phyloP scores from a whole-genome alignment of 148 eudicot genomes.

The Rhododendron williamsianum region DNA sequence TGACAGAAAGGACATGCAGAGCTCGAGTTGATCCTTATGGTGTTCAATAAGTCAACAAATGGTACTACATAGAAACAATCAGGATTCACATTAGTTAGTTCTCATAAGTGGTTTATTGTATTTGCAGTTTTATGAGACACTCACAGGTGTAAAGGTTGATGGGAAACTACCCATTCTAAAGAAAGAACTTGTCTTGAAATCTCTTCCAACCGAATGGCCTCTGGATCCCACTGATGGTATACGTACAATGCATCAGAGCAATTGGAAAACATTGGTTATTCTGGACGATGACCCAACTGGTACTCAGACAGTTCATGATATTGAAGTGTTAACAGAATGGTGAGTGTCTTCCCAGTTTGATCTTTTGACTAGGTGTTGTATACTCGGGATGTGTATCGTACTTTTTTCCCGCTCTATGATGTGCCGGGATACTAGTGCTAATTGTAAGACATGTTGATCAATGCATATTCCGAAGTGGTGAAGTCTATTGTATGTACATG shows the following conservation, averaged over 20 bases:
- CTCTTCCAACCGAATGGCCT: constrained; percentile 89
- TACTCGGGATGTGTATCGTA: neutral
- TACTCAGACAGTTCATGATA: constrained; percentile 96
- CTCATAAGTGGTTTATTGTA: neutral
- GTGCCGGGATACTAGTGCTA: neutral
- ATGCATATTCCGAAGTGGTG: neutral
- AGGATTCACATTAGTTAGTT: neutral
- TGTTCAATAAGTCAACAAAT: neutral
- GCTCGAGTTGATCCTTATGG: neutral
- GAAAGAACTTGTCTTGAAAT: constrained; percentile 59
- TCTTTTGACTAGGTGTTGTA: neutral
- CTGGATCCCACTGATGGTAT: constrained; percentile 66
- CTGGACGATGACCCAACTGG: constrained; percentile 99
- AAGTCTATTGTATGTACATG: neutral
- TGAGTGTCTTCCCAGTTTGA: constrained; percentile 20
- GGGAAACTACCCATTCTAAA: constrained; percentile 59
- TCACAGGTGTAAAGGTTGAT: constrained; percentile 91
- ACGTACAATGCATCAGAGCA: constrained; percentile 41
- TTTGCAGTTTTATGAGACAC: constrained; percentile 83
- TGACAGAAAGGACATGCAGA: neutral
- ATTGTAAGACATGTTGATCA: neutral
- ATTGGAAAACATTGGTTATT: constrained; percentile 73
- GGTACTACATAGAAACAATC: neutral
- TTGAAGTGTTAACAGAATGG: constrained; percentile 97
- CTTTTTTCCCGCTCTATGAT: neutral